Percentiles rank a stretch among this genome's conserved stretches.
Conservation (phyloP, 768 basidiomycete genomes). For the Amanita thiersii region DNA sequence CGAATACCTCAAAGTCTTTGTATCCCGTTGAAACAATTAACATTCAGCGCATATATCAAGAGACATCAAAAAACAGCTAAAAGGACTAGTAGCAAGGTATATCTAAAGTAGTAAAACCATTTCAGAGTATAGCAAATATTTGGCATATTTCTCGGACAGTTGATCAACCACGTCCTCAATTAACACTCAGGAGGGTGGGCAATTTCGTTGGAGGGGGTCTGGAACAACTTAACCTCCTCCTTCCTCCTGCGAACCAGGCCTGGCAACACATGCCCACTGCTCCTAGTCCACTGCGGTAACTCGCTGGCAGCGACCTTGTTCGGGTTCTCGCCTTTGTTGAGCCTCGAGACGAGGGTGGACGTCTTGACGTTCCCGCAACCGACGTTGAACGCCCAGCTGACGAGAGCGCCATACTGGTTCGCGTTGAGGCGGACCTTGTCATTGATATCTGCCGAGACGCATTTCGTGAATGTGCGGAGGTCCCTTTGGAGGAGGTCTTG, state of each 20-base stretch:
- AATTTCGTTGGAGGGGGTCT: constrained; percentile 20
- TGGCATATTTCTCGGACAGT: too few relatives aligned
- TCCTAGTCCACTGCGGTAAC: constrained; percentile 23
- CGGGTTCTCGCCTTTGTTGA: constrained; percentile 23
- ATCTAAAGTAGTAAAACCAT: too few relatives aligned
- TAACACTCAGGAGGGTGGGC: too few relatives aligned
- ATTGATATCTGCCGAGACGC: constrained; percentile 20
- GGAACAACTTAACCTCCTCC: constrained; percentile 23
- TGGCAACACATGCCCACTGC: constrained; percentile 18
- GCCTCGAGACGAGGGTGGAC: constrained; percentile 22
- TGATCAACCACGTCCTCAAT: too few relatives aligned
- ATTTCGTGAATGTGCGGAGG: constrained; percentile 19
- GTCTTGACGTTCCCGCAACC: constrained; percentile 19
- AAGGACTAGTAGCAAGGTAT: too few relatives aligned
- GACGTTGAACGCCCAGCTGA: constrained; percentile 22
- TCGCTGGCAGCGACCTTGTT: constrained; percentile 24
- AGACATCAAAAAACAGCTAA: too few relatives aligned
- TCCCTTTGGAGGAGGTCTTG: constrained; percentile 21
- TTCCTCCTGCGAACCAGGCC: constrained; percentile 20
- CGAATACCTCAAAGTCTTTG: too few relatives aligned
- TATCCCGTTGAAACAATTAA: too few relatives aligned
- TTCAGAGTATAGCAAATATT: too few relatives aligned
- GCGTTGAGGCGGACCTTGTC: constrained; percentile 19
- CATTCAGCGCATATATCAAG: too few relatives aligned
- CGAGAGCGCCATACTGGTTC: constrained; percentile 26